Conservation (phyloP, 768 basidiomycete species). For the Ramaria sp. region DNA sequence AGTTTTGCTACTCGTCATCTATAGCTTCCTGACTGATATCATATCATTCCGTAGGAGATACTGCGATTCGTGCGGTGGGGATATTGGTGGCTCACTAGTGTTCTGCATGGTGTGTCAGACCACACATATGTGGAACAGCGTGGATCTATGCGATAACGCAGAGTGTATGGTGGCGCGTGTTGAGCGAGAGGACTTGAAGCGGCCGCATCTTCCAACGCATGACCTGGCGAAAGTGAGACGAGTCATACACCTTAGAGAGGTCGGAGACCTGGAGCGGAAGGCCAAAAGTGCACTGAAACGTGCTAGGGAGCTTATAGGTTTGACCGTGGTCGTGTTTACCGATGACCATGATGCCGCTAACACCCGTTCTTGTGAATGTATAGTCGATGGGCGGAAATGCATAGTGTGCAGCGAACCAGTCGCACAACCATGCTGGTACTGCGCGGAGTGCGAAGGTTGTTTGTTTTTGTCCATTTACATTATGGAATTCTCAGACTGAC, state of each 20-base stretch:
- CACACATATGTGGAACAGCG: constrained; percentile 15
- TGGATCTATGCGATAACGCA: constrained; percentile 21
- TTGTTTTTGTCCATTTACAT: not conserved
- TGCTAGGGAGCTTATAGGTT: no score
- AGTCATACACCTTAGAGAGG: not conserved
- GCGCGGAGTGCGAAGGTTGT: not conserved
- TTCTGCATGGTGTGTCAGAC: constrained; percentile 22
- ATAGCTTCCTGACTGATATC: no score
- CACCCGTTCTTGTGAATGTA: not conserved
- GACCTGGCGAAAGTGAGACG: constrained; percentile 3
- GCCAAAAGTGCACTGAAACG: no score
- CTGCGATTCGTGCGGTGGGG: constrained; percentile 19
- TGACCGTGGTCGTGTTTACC: not conserved
- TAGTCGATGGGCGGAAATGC: not conserved
- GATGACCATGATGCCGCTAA: not conserved
- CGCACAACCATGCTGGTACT: not conserved
- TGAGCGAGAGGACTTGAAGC: constrained; percentile 13
- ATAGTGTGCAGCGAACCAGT: not conserved
- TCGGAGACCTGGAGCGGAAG: no score
- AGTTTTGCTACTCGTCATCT: no score
- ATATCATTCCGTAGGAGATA: not conserved
- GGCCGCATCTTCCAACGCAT: constrained; percentile 20
- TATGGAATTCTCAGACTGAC: no score
- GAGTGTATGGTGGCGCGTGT: constrained; percentile 15
- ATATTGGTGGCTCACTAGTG: constrained; percentile 19